Percentiles rank a stretch among this genome's conserved stretches.
phyloP scores from a whole-genome alignment of 2,329 filamentous ascomycete species.

The Aspergillus texensis region DNA sequence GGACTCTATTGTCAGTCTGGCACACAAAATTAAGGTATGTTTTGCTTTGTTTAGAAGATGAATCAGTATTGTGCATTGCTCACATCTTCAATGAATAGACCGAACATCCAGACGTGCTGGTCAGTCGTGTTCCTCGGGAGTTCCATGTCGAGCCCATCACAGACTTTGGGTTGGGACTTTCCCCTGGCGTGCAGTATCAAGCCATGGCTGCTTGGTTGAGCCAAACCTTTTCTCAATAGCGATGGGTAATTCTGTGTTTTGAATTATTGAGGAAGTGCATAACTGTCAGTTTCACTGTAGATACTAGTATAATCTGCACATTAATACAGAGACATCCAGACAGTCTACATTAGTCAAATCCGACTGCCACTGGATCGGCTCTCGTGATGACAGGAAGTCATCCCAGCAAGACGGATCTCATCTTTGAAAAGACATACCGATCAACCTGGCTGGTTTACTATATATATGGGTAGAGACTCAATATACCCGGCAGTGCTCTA shows the following conservation, averaged over 20 bases:
- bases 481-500: too few relatives aligned
- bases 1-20: background rate
- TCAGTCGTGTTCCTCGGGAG: background rate
- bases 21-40: background rate
- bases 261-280: background rate
- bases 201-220: background rate
- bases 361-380: too few relatives aligned
- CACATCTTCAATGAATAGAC: background rate
- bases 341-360: too few relatives aligned
- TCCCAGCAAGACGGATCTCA: too few relatives aligned
- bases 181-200: background rate
- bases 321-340: background rate
- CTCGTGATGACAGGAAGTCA: too few relatives aligned
- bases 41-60: background rate
- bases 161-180: background rate
- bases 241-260: background rate
- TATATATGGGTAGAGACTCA: too few relatives aligned
- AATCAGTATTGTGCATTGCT: background rate
- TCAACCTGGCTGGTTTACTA: too few relatives aligned
- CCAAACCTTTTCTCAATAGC: background rate
- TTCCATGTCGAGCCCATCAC: background rate
- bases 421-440: too few relatives aligned
- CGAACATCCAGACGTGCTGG: background rate
- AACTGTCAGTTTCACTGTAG: background rate
- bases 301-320: background rate